Evolutionary conservation across 805 yeast genomes (phyloP).

Genomic region (Komagataella mondaviorum): DNA sequence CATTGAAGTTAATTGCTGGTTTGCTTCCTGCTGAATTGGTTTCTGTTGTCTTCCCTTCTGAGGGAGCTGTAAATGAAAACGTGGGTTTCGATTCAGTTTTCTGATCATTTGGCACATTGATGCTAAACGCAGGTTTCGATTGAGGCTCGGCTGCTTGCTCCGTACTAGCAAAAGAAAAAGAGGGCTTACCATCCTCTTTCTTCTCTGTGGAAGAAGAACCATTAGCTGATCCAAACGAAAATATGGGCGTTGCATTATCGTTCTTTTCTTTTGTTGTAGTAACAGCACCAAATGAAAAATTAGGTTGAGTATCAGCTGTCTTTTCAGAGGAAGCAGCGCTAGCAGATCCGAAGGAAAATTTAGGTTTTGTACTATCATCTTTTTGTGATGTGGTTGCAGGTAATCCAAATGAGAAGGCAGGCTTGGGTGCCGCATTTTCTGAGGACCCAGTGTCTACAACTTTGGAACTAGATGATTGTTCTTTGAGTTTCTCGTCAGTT

Average conservation of each 20-base stretch:
- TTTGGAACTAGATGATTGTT: not conserved
- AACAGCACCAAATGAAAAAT: not conserved
- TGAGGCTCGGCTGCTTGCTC: not conserved
- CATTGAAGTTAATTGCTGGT: not conserved
- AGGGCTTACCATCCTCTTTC: conserved; percentile 4
- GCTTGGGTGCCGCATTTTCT: not conserved
- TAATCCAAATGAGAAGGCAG: not conserved
- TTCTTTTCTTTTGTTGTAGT: not conserved
- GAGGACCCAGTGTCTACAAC: not conserved
- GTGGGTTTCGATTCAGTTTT: not conserved
- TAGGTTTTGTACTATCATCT: not conserved
- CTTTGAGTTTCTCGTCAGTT: not conserved
- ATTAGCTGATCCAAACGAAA: conserved; percentile 1
- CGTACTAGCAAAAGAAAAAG: conserved; percentile 4
- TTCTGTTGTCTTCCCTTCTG: not conserved
- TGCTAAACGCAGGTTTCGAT: not conserved
- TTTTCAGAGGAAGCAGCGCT: not conserved
- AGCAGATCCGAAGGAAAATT: not conserved
- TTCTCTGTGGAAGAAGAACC: not conserved
- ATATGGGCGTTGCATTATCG: not conserved
- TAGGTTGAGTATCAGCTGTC: not conserved
- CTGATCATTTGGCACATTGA: not conserved
- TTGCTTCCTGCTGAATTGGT: not conserved
- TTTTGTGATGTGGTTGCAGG: not conserved
- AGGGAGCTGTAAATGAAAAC: not conserved